A percentile compares a stretch with the other conserved stretches of the same genome.
phyloP scores from a whole-genome alignment of 345 rosid genomes.

The Bruguiera sexangula region DNA sequence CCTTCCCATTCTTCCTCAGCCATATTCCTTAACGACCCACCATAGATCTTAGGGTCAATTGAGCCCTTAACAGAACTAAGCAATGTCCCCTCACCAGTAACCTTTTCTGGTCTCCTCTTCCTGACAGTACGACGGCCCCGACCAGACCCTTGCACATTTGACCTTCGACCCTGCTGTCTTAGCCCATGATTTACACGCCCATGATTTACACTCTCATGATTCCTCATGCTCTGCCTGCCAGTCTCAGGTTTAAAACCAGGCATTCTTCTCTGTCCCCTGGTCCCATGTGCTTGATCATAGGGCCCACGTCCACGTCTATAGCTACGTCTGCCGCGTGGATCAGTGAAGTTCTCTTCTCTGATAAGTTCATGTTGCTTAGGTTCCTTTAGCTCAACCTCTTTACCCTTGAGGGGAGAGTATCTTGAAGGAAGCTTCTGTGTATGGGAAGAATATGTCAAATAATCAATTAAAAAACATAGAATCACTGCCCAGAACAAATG shows the following conservation, averaged over 20 bases:
- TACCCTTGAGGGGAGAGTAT: slow-evolving; percentile 41
- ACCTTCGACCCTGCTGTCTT: slow-evolving; percentile 43
- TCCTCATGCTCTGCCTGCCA: slow-evolving; percentile 40
- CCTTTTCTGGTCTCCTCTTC: slow-evolving; percentile 68
- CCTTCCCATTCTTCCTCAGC: slow-evolving; percentile 43
- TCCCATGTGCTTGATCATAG: slow-evolving; percentile 52
- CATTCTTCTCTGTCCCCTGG: slow-evolving; percentile 46
- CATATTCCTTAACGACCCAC: slow-evolving; percentile 18
- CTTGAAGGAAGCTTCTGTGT: slow-evolving; percentile 60
- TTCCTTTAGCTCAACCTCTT: slow-evolving; percentile 45
- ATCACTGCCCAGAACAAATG: background rate
- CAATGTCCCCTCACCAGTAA: slow-evolving; percentile 22
- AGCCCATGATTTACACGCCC: slow-evolving; percentile 33
- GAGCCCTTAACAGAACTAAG: slow-evolving; percentile 19
- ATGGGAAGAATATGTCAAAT: slow-evolving; percentile 8
- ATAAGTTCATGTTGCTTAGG: slow-evolving; percentile 28
- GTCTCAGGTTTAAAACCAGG: slow-evolving; percentile 36
- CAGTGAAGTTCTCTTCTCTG: slow-evolving; percentile 39
- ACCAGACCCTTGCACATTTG: slow-evolving; percentile 45
- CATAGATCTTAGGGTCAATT: slow-evolving; percentile 18
- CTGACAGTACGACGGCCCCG: slow-evolving; percentile 83
- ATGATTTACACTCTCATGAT: slow-evolving; percentile 34
- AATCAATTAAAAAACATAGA: background rate
- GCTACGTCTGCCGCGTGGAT: slow-evolving; percentile 37
- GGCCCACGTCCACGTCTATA: slow-evolving; percentile 54